phyloP scores from a whole-genome alignment of 202 grass and related monocot species.

The Zizania palustris region DNA sequence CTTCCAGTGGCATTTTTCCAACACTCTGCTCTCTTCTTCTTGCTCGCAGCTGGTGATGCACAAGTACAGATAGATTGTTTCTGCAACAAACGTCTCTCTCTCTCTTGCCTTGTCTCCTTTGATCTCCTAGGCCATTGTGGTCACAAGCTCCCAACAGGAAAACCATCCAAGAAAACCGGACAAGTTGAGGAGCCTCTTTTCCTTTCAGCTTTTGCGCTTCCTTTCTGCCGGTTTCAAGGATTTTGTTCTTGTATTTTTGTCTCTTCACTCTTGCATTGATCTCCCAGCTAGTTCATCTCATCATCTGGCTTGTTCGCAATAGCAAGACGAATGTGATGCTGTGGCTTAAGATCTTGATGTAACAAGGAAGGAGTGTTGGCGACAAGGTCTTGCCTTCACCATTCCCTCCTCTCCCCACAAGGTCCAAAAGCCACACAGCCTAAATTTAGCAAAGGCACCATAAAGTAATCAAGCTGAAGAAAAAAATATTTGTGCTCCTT shows the following conservation, averaged over 20 bases:
- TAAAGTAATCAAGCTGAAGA: constrained; percentile 8
- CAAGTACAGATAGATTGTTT: background rate
- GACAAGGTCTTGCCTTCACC: constrained; percentile 45
- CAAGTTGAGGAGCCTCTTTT: background rate
- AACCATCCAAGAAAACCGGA: constrained; percentile 2
- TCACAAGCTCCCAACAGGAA: constrained; percentile 22
- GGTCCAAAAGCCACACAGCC: constrained; percentile 27
- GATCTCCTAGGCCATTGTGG: background rate
- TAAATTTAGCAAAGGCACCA: constrained; percentile 39
- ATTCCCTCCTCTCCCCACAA: constrained; percentile 36
- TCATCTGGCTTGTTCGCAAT: background rate
- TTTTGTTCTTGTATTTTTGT: background rate
- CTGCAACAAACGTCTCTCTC: constrained; percentile 9
- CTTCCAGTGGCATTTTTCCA: background rate
- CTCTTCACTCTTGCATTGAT: background rate
- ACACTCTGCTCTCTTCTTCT: too few species aligned
- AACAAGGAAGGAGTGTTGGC: background rate
- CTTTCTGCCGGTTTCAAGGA: background rate
- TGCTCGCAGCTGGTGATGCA: constrained; percentile 12
- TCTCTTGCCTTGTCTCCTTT: background rate
- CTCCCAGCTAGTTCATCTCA: background rate
- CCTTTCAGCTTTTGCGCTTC: background rate
- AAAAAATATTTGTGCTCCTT: background rate
- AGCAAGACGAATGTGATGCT: background rate
- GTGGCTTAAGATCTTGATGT: background rate